These are phyloP conservation scores for Fraxinus floribunda DNA, from an alignment of 305 asterid species.

Conservation along the genomic window DNA sequence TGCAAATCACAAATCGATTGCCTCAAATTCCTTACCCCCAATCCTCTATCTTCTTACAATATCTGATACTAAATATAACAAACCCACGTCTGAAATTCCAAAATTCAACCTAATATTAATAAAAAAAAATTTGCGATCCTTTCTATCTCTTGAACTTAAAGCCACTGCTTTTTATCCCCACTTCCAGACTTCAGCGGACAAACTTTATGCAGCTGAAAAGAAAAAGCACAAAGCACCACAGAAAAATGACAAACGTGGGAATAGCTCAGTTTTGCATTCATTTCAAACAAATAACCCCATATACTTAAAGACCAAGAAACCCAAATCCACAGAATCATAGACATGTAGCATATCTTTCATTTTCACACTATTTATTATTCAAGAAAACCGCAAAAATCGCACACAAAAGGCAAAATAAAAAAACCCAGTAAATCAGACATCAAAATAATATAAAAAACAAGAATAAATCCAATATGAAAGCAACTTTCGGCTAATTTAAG, in stretches of 20 bases:
- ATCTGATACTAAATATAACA: neutral
- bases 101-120: slow-evolving; percentile 6
- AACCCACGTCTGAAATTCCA: neutral
- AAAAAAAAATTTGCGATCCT: neutral
- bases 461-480: neutral
- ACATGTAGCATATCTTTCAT: neutral
- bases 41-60: neutral
- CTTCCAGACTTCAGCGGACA: neutral
- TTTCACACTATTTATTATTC: slow-evolving; percentile 2
- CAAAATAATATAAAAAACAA: neutral
- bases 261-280: neutral
- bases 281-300: slow-evolving; percentile 3
- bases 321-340: slow-evolving; percentile 1
- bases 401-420: neutral
- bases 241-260: neutral
- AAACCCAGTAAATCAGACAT: neutral
- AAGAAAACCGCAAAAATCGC: slow-evolving; percentile 5
- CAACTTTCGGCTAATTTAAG: neutral
- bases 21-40: neutral
- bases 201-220: slow-evolving; percentile 9
- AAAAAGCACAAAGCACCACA: neutral
- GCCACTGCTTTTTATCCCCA: slow-evolving; percentile 1
- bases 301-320: slow-evolving; percentile 11
- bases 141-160: neutral
- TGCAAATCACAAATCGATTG: neutral